phyloP scores from a whole-genome alignment of 1,284 basidiomycete species.

The Apiotrichum porosum region DNA sequence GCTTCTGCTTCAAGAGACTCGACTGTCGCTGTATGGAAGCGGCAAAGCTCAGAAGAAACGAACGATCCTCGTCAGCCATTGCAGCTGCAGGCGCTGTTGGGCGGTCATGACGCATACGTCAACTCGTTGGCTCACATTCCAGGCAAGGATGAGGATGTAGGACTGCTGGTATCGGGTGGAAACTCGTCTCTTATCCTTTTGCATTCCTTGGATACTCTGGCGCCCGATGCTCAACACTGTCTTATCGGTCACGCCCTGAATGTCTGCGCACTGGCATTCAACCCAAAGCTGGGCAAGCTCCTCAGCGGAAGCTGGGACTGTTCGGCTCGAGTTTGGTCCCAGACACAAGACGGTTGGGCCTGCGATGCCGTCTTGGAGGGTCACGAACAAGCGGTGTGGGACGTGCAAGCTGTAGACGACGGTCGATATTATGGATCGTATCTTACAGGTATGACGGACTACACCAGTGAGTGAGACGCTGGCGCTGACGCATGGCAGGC shows the following conservation, averaged over 20 bases:
- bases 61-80: slow-evolving; percentile 9
- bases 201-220: slow-evolving; percentile 21
- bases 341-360: slow-evolving; percentile 18
- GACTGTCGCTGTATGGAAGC: slow-evolving; percentile 31
- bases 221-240: slow-evolving; percentile 18
- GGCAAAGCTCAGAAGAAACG: neutral
- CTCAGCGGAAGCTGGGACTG: slow-evolving; percentile 39
- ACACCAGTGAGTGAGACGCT: too few relatives aligned
- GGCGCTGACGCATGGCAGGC: too few relatives aligned
- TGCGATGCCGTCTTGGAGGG: slow-evolving; percentile 23
- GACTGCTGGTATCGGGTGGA: slow-evolving; percentile 31
- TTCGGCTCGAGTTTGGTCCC: slow-evolving; percentile 32
- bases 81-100: slow-evolving; percentile 19
- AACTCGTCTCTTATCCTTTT: slow-evolving; percentile 35
- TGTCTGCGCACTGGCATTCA: slow-evolving; percentile 30
- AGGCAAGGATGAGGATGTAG: slow-evolving; percentile 2
- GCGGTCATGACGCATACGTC: slow-evolving; percentile 37
- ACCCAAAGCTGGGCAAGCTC: slow-evolving; percentile 16
- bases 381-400: slow-evolving; percentile 38
- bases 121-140: slow-evolving; percentile 33
- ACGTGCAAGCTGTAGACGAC: slow-evolving; percentile 22
- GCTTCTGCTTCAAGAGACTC: slow-evolving; percentile 31
- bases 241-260: slow-evolving; percentile 34
- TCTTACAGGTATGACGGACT: slow-evolving; percentile 32
- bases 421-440: slow-evolving; percentile 20